These are phyloP conservation scores for Picocystis sp. DNA, from an alignment of 163 green algal species.

Conservation along the genomic window DNA sequence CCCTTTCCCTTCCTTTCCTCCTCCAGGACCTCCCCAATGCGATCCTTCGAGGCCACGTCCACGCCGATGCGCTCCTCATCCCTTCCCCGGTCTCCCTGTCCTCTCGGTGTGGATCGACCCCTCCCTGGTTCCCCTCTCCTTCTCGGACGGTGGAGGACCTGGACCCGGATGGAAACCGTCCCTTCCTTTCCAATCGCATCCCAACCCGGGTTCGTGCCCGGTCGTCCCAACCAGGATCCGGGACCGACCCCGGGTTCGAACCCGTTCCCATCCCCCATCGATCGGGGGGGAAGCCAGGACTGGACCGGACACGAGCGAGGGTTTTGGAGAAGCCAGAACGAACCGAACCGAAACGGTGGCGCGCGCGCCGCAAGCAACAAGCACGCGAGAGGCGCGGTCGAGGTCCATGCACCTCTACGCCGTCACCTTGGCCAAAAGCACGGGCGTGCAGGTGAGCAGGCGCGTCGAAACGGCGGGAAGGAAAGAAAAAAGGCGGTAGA, in stretches of 20 bases:
- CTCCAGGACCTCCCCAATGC: too few species aligned
- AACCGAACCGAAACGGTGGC: too few species aligned
- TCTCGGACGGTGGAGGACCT: background rate
- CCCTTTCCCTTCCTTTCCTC: too few species aligned
- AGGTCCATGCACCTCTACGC: too few species aligned
- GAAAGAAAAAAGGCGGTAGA: background rate
- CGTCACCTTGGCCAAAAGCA: background rate
- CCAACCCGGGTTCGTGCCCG: background rate
- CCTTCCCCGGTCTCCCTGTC: background rate
- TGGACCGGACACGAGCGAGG: too few species aligned
- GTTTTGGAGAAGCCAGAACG: too few species aligned
- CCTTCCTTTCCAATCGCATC: constrained; percentile 1
- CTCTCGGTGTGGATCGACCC: background rate
- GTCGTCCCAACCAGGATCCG: too few species aligned
- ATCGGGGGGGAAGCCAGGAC: too few species aligned
- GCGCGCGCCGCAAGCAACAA: too few species aligned
- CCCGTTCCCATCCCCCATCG: too few species aligned
- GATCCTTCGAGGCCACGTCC: background rate
- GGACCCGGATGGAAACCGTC: background rate
- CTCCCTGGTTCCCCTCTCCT: background rate
- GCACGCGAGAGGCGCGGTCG: too few species aligned
- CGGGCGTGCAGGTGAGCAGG: background rate
- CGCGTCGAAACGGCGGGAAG: background rate
- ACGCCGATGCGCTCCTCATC: background rate
- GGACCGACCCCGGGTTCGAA: too few species aligned